Evolutionary conservation across 345 rosid genomes (phyloP).

Genomic region (Bruguiera parviflora): DNA sequence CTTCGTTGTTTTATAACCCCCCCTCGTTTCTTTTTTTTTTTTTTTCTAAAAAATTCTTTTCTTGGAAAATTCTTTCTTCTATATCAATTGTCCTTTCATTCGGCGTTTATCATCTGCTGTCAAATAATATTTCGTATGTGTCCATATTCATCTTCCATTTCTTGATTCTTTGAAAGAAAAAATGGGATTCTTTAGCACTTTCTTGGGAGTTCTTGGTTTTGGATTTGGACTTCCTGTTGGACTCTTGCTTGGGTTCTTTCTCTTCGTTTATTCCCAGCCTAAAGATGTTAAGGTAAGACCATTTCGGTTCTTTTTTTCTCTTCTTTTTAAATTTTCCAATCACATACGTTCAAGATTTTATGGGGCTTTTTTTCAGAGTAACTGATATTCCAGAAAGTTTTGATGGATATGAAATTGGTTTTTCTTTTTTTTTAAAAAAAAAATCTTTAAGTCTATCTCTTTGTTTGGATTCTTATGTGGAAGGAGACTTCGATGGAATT

Average conservation of each 20-base stretch:
- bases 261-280: slow-evolving; percentile 65
- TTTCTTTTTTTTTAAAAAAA: too few species aligned
- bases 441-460: too few species aligned
- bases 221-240: slow-evolving; percentile 69
- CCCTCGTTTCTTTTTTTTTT: neutral
- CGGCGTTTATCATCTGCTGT: too few species aligned
- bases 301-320: neutral
- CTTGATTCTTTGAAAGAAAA: slow-evolving; percentile 3
- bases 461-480: too few species aligned
- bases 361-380: too few species aligned
- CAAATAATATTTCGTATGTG: neutral
- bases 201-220: slow-evolving; percentile 64
- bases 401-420: too few species aligned
- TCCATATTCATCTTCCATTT: neutral
- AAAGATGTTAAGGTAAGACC: slow-evolving; percentile 44
- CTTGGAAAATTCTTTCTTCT: neutral
- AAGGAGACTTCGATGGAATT: too few species aligned
- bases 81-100: too few species aligned
- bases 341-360: too few species aligned
- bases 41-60: neutral
- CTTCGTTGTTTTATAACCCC: too few species aligned
- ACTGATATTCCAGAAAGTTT: too few species aligned
- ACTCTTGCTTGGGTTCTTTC: slow-evolving; percentile 58
- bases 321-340: neutral
- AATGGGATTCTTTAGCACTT: slow-evolving; percentile 42